Percentiles rank a stretch among this genome's conserved stretches.
phyloP scores from a whole-genome alignment of 257 asterid genomes.

The Salvia miltiorrhiza region DNA sequence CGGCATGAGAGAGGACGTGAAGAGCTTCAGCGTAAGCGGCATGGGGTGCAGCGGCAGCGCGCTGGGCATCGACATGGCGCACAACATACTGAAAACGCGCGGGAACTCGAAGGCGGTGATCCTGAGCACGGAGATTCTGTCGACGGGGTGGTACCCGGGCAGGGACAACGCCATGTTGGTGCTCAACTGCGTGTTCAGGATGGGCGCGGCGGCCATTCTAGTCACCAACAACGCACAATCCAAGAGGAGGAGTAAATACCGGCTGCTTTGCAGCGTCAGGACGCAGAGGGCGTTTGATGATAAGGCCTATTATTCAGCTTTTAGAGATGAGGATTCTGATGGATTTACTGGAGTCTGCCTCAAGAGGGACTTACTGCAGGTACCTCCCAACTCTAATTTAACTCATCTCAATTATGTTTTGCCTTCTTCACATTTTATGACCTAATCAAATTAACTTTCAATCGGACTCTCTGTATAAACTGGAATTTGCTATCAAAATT shows the following conservation, averaged over 20 bases:
- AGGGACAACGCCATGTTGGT: conserved; percentile 55
- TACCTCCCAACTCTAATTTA: no score
- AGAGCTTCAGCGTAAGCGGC: conserved; percentile 63
- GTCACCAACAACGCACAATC: conserved; percentile 46
- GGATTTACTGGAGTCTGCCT: conserved; percentile 74
- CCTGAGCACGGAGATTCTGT: conserved; percentile 73
- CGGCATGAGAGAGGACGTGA: conserved; percentile 56
- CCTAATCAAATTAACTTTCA: no score
- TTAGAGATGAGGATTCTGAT: conserved; percentile 67
- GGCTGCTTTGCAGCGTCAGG: conserved; percentile 44
- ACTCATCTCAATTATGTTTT: no score
- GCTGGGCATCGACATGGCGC: conserved; percentile 62
- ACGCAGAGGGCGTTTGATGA: conserved; percentile 76
- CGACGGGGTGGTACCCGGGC: conserved; percentile 85
- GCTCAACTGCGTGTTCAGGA: conserved; percentile 67
- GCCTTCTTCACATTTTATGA: no score
- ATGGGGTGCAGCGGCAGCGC: conserved; percentile 97
- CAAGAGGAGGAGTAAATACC: conserved; percentile 44
- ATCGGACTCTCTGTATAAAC: no score
- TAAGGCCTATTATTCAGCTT: conserved; percentile 50
- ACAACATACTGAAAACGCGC: conserved; percentile 42
- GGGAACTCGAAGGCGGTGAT: conserved; percentile 51
- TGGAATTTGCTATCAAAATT: no score
- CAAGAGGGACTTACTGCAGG: conserved; percentile 55
- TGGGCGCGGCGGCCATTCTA: conserved; percentile 73